Evolutionary conservation across 371 early-diverging fungal species (phyloP), one percentile per base, ranked within the genome.

Genomic region (Mycotypha africana): DNA sequence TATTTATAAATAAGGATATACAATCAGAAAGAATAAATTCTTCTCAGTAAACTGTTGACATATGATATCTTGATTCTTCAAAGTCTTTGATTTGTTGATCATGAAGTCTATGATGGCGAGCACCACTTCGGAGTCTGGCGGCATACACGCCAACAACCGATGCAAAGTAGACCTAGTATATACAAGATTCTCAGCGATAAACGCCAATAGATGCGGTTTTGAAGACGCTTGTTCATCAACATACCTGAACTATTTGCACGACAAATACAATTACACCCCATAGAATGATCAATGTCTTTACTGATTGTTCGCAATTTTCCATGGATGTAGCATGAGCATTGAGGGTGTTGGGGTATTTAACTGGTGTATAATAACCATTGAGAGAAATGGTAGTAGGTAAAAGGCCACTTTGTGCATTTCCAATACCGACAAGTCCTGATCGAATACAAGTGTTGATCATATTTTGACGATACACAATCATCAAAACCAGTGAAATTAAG

Each of bases 61-160:
- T 73, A 38, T 73, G 74, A 54, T 65, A 73, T 60, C 67, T 44
- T 19, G 70, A 67, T 42, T 74, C 74, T 43, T 74, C 74, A 51
- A 70, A 74, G 38, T 74, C 74, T 43, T 74, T 74, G 44, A 70
- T 74, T 38, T 74, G 74, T 42, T 74, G 70, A 49, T 67, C 74
- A 45, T 70, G 74, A 20, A 74, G 49, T 50, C 68, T 34, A 40
- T 74, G 74, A 49, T 74, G 74, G 42, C 74, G 68, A 28, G 74
- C 70, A 38, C 70, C 74, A 38, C 60, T 70, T 11, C 59, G 56
- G 19, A 74, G 55, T 45, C 70, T 50, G n/a, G 60, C 54, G 22
- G 74, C 63, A 45, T 74, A 74, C 21, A 64, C 62, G 40, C 53
- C 51, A 11, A 70, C 74, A n/a, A 74, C 68, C 23, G 59, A 58